Base-by-base conservation (phyloP, 2,329 filamentous ascomycete genomes). In the Paradendryphiella salina region DNA sequence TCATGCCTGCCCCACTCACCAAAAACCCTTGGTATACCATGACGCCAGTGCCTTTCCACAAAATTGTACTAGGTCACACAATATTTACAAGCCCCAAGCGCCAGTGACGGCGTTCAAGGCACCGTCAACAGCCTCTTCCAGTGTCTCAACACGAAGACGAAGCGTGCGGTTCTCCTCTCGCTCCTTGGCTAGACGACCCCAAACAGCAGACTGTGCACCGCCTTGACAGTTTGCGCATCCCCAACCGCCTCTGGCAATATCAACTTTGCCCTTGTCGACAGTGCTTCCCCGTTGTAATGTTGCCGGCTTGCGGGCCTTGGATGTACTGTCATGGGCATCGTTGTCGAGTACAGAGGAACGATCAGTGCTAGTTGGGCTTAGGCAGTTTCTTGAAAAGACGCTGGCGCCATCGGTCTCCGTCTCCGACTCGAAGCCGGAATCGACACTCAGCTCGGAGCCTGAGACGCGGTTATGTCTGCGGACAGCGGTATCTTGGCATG, bases 391-490 rank as follows among this genome's bases (percentile, higher is more conserved):
- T 61, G 71, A 57, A 69, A 73, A 71, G 44, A 67, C 76, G 17
- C 71, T 74, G 4, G 74, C 69, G 8, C 74, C 73, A 18, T 80
- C 74, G 32, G 78, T 80, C 49, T 83, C 81, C 20, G 79, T 75
- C 18, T 83, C 82, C 3, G 80, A 83, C 56, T 84, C 82, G 54
- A 84, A 84, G 38, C 82, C 82, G 5, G 82, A 84, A 61, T 84
- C 82, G 43, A 79, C 63, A n/a, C 67, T 72, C 34, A 72, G 59
- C 28, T 69, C 65, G 1, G 69, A 72, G 39, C 68, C 69, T 2
- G 69, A 72, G 9, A 66, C 48, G 36, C 56, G 75, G 61, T 56
- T 74, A 64, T 52, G 70, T 32, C 51, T 67, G 51, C 55, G 62
- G 46, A 42, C 18, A 13, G 57, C 54, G 21, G 55, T 57, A 15